phyloP scores from a whole-genome alignment of 345 rosid genomes.

The Aurinia saxatilis region DNA sequence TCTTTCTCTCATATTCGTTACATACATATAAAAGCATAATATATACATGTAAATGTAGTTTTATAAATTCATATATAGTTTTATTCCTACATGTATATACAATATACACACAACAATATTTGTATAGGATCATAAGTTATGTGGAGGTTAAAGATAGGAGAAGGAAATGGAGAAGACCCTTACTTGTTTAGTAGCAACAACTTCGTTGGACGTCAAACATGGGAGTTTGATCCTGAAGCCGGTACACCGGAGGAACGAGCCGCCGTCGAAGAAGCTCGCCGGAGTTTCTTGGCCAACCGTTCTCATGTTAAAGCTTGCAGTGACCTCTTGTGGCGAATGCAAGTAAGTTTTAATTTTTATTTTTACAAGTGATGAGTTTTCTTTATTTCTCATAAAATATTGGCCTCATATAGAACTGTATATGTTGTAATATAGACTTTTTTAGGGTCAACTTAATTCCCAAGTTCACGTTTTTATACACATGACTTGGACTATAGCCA shows the following conservation, averaged over 20 bases:
- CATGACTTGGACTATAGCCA: background rate
- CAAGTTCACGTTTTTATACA: too few relatives aligned
- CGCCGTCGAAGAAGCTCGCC: conserved; percentile 43
- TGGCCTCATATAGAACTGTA: too few relatives aligned
- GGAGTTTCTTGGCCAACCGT: conserved; percentile 24
- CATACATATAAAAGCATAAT: background rate
- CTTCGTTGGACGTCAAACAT: conserved; percentile 36
- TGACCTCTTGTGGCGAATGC: conserved; percentile 45
- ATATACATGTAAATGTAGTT: background rate
- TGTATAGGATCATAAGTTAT: conserved; percentile 9
- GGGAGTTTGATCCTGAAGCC: conserved; percentile 41
- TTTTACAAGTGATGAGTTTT: too few relatives aligned
- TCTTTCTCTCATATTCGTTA: background rate
- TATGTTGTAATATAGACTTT: background rate
- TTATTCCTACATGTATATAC: background rate
- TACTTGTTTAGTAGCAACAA: conserved; percentile 38
- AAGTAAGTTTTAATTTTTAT: conserved; percentile 24
- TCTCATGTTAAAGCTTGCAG: conserved; percentile 29
- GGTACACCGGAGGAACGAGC: conserved; percentile 40
- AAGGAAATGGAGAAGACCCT: conserved; percentile 33
- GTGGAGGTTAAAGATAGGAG: conserved; percentile 48
- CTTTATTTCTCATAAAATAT: too few relatives aligned
- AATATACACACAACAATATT: too few relatives aligned
- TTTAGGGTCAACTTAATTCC: too few relatives aligned
- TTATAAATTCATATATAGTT: background rate